phyloP scores from a whole-genome alignment of 1,284 basidiomycete species.

The Heterobasidion irregulare region DNA sequence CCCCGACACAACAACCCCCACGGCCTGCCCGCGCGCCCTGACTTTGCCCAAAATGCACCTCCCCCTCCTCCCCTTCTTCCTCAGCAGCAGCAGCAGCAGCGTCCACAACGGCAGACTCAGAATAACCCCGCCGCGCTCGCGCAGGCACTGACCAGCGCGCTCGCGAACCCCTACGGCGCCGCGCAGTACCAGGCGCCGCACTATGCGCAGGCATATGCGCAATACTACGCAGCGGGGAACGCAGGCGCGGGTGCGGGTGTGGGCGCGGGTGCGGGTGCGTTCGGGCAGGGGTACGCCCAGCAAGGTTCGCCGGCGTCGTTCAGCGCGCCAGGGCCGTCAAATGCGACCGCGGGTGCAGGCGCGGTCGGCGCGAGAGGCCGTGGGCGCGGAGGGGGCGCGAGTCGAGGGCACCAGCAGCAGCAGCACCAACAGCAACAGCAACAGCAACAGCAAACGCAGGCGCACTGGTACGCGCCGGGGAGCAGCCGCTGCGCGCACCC shows the following conservation, averaged over 20 bases:
- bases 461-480: conserved; percentile 56
- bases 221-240: conserved; percentile 16
- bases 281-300: conserved; percentile 39
- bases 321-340: conserved; percentile 9
- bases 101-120: too few species aligned
- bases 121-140: background rate
- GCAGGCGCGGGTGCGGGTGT: too few species aligned
- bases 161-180: conserved; percentile 29
- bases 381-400: conserved; percentile 18
- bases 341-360: conserved; percentile 11
- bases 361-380: background rate
- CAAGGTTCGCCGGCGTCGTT: too few species aligned
- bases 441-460: conserved; percentile 6
- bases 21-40: conserved; percentile 1
- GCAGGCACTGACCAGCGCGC: conserved; percentile 22
- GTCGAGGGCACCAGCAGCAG: background rate
- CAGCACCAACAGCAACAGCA: background rate
- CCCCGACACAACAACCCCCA: background rate
- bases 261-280: background rate
- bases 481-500: conserved; percentile 53
- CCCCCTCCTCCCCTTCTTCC: too few species aligned
- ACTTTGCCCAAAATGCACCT: background rate
- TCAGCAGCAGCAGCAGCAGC: too few species aligned
- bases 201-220: conserved; percentile 54
- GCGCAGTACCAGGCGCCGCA: conserved; percentile 25